A percentile compares a stretch with the other conserved stretches of the same genome.
These are phyloP conservation scores for Phytophthora lateralis DNA, from an alignment of 352 stramenopile species.

Conservation along the genomic window DNA sequence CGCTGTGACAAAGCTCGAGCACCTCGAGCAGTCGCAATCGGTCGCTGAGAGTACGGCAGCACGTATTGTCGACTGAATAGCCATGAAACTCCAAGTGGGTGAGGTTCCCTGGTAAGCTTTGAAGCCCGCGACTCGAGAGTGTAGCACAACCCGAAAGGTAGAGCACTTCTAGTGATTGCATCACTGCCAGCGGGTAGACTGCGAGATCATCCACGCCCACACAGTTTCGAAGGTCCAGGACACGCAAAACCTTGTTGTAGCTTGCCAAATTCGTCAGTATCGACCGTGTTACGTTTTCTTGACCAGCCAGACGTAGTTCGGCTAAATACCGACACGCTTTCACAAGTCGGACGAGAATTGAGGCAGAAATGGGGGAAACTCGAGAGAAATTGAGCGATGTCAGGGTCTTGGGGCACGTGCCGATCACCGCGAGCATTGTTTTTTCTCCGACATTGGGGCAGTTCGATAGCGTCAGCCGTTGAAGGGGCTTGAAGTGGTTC, in stretches of 20 bases:
- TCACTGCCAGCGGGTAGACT: constrained; percentile 65
- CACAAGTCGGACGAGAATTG: constrained; percentile 45
- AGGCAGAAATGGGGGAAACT: constrained; percentile 29
- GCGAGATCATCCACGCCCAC: constrained; percentile 57
- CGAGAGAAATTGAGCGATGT: constrained; percentile 43
- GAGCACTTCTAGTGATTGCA: constrained; percentile 59
- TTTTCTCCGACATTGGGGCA: constrained; percentile 40
- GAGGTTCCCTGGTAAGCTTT: constrained; percentile 50
- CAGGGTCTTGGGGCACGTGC: constrained; percentile 37
- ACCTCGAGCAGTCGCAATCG: constrained; percentile 44
- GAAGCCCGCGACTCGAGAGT: constrained; percentile 45
- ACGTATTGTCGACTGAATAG: constrained; percentile 26
- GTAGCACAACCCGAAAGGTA: constrained; percentile 42
- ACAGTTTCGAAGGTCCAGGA: constrained; percentile 67
- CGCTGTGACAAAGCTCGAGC: constrained; percentile 46
- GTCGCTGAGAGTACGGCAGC: constrained; percentile 33
- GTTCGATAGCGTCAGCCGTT: constrained; percentile 30
- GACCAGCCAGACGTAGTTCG: constrained; percentile 40
- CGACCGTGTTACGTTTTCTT: constrained; percentile 46
- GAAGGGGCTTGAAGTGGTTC: constrained; percentile 28
- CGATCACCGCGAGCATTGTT: constrained; percentile 37
- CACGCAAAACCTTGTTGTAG: constrained; percentile 53
- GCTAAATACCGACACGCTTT: constrained; percentile 35
- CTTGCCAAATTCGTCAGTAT: constrained; percentile 60
- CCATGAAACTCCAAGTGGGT: constrained; percentile 41